These are phyloP conservation scores for Acanthamoeba sp. DNA, from an alignment of 208 protist genomes.

Conservation along the genomic window DNA sequence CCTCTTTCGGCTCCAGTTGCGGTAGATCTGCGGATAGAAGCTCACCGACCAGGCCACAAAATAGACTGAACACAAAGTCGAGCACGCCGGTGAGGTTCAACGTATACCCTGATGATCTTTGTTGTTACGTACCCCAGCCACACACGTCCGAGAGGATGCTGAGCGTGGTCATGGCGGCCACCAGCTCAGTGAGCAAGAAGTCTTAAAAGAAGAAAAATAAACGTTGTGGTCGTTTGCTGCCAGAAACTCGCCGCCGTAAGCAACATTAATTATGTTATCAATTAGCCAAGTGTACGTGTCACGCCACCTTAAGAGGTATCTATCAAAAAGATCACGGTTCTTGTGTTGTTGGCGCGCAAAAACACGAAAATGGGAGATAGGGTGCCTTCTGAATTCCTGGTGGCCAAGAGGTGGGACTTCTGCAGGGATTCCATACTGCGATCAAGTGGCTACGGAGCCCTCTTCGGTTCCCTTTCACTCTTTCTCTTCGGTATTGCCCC, in stretches of 20 bases:
- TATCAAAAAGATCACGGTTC: no score
- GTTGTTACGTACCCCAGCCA: neutral
- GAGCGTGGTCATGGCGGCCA: neutral
- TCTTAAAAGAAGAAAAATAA: neutral
- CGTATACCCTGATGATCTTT: neutral
- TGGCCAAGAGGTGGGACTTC: neutral
- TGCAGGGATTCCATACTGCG: neutral
- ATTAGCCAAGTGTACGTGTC: no score
- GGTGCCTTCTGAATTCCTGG: neutral
- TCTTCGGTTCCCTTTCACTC: neutral
- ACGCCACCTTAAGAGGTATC: no score
- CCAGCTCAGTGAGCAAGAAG: no score
- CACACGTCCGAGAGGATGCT: conserved; percentile 18
- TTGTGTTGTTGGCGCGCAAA: no score
- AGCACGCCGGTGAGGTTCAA: neutral
- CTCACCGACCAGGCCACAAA: conserved; percentile 72
- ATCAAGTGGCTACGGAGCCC: neutral
- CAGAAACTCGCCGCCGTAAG: no score
- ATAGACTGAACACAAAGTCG: neutral
- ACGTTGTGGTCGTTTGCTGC: no score
- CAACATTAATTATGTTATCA: no score
- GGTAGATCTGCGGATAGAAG: conserved; percentile 74
- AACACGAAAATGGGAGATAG: neutral
- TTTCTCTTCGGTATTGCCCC: neutral
- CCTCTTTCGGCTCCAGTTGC: conserved; percentile 63